A percentile compares a stretch with the other conserved stretches of the same genome.
Evolutionary conservation across 2,329 filamentous ascomycete genomes (phyloP).

Genomic region (Penicillium occitanis): DNA sequence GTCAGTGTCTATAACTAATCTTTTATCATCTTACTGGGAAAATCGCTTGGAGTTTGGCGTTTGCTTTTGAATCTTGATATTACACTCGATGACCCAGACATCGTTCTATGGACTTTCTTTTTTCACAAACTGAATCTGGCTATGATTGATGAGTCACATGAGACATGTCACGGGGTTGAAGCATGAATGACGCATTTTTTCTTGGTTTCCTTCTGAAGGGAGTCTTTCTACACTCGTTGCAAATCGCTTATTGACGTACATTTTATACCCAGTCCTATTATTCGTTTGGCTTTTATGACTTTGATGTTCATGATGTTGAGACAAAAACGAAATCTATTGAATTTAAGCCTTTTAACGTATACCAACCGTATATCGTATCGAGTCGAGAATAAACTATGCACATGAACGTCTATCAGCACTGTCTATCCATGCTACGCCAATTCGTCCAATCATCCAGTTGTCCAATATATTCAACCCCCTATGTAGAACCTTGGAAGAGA

Average conservation of each 20-base stretch:
- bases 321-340: neutral
- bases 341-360: neutral
- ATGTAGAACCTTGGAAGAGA: neutral
- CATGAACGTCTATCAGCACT: neutral
- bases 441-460: neutral
- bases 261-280: neutral
- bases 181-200: neutral
- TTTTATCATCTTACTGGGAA: neutral
- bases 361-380: neutral
- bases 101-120: neutral
- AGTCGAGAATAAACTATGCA: neutral
- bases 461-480: too few relatives aligned
- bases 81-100: neutral
- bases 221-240: neutral
- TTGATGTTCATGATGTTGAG: neutral
- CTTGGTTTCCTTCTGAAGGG: neutral
- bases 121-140: neutral
- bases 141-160: constrained; percentile 15
- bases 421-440: neutral
- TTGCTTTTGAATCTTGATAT: neutral
- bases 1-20: constrained; percentile 28
- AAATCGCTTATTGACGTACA: neutral
- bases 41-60: constrained; percentile 2
- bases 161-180: constrained; percentile 4
- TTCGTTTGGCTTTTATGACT: neutral